These are phyloP conservation scores for Nectriaceae sp. DNA, from an alignment of 2,329 filamentous ascomycete species.

Conservation along the genomic window DNA sequence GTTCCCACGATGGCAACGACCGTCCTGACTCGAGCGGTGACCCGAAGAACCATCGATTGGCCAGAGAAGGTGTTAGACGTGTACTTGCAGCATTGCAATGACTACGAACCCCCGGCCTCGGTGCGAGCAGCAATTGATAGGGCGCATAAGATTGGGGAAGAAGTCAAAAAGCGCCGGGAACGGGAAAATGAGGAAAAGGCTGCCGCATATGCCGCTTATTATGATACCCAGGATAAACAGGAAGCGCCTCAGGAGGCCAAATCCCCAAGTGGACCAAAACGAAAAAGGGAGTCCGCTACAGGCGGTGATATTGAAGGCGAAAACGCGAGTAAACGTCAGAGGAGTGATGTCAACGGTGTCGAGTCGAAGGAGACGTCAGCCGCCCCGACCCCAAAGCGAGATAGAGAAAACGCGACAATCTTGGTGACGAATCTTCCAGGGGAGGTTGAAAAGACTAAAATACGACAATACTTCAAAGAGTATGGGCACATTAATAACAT, in stretches of 20 bases:
- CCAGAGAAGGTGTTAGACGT: conserved; percentile 76
- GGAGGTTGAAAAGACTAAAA: conserved; percentile 67
- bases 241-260: conserved; percentile 18
- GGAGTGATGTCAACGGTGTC: conserved; percentile 40
- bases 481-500: conserved; percentile 84
- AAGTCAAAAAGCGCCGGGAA: conserved; percentile 63
- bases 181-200: conserved; percentile 64
- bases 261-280: conserved; percentile 57
- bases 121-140: conserved; percentile 74
- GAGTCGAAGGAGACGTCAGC: conserved; percentile 18
- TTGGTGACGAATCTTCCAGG: conserved; percentile 76
- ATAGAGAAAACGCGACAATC: conserved; percentile 87
- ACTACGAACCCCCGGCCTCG: conserved; percentile 79
- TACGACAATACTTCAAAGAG: conserved; percentile 89
- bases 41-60: conserved; percentile 67
- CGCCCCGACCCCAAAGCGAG: conserved; percentile 62
- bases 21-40: conserved; percentile 72
- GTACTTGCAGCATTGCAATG: conserved; percentile 80
- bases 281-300: conserved; percentile 69
- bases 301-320: conserved; percentile 45
- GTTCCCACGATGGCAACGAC: conserved; percentile 74
- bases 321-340: conserved; percentile 68
- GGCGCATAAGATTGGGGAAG: conserved; percentile 68
- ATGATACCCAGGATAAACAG: conserved; percentile 33
- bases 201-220: conserved; percentile 49